A percentile compares a stretch with the other conserved stretches of the same genome.
These are phyloP conservation scores for Cryphonectria radicalis DNA, from an alignment of 2,329 filamentous ascomycete genomes.

Conservation along the genomic window DNA sequence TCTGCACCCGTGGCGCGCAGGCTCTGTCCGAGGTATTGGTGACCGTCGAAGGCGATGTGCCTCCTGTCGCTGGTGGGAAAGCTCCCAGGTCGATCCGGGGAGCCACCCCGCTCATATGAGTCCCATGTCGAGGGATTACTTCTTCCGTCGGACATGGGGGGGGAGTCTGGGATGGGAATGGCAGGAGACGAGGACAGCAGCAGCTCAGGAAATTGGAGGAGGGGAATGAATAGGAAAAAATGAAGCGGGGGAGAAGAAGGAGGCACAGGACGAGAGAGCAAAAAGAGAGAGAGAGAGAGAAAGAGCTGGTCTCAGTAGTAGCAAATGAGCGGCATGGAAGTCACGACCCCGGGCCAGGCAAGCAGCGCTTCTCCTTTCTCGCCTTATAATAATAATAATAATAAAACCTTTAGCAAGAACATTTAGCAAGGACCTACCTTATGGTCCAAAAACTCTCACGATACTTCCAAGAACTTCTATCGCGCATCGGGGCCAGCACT, in stretches of 20 bases:
- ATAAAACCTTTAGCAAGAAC: not conserved
- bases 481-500: not conserved
- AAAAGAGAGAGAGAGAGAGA: not conserved
- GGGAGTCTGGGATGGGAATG: not conserved
- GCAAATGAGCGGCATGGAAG: not conserved
- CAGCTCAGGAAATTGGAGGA: not conserved
- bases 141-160: conserved; percentile 23
- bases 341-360: not conserved
- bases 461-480: conserved; percentile 13
- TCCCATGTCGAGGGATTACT: conserved; percentile 50
- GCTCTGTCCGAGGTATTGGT: conserved; percentile 48
- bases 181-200: not conserved
- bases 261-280: not conserved
- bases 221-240: not conserved
- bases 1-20: conserved; percentile 41
- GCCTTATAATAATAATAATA: not conserved
- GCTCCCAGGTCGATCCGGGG: conserved; percentile 46
- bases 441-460: not conserved
- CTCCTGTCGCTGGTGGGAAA: conserved; percentile 45
- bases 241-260: not conserved
- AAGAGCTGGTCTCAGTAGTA: not conserved
- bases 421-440: conserved; percentile 4
- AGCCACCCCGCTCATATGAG: conserved; percentile 49
- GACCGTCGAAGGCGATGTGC: conserved; percentile 49
- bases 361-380: conserved; percentile 1